Base-by-base conservation (phyloP, 768 basidiomycete species). In the Saitozyma podzolica region DNA sequence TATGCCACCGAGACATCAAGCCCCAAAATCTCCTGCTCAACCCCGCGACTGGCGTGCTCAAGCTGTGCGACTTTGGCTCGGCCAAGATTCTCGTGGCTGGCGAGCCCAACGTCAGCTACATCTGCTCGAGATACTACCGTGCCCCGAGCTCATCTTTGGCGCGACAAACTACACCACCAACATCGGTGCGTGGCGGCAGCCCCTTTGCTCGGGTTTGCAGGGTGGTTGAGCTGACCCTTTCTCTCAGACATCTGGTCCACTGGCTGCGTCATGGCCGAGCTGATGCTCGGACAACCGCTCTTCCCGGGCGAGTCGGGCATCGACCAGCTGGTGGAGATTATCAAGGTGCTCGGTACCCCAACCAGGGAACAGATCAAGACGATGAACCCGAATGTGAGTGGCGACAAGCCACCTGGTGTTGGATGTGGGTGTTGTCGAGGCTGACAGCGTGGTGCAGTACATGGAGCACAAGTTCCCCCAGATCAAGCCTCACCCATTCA, bases 381-480 rank as follows among this genome's bases (percentile, higher is more conserved):
- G 70, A 99, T 99, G 96, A 99, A 99, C 82, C 96, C 96, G 59
- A 99, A 99, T 83, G 79, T 78, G 69, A 73, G 79, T 73, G 6
- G 9, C 13, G 20, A 17, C 17, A 40, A 20, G 10, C 14, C 41
- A 17, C 16, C 51, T n/a, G 40, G 39, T 41, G 3, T 58, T 3
- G 8, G 14, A 17, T 16, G 51, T n/a, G 4, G 29, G n/a, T 47
- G 20, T 7, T 16, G 37, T 50, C 11, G 10, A 29, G 20, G 45
- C 11, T 17, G 45, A 11, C 45, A 47, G 45, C 45, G 11, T 47
- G 11, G 45, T 19, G 51, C 48, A 80, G 79, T 99, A 99, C 82
- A 98, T 98, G 96, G 96, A 99, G 79, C 96, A 99, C 86, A 97
- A 98, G 82, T 99, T 99, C 84, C 96, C 96, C 1, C 95, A 98